phyloP scores from a whole-genome alignment of 2,329 filamentous ascomycete genomes.

The Exophiala calicioides region DNA sequence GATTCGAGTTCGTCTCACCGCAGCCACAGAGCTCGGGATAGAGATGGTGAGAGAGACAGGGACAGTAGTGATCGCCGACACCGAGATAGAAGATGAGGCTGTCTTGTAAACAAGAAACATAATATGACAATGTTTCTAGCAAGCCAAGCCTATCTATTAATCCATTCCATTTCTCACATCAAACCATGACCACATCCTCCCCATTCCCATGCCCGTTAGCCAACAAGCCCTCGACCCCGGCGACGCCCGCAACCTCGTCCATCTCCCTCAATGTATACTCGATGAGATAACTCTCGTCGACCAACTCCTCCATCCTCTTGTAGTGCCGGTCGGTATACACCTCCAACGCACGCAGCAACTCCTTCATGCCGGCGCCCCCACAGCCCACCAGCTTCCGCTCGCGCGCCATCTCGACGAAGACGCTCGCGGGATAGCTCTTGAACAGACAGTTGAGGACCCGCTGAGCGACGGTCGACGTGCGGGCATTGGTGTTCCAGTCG shows the following conservation, averaged over 20 bases:
- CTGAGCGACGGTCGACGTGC: slow-evolving; percentile 82
- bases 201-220: slow-evolving; percentile 11
- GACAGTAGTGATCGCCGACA: slow-evolving; percentile 24
- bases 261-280: slow-evolving; percentile 93
- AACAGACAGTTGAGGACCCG: slow-evolving; percentile 78
- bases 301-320: slow-evolving; percentile 80
- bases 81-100: slow-evolving; percentile 31
- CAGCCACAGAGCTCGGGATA: slow-evolving; percentile 31
- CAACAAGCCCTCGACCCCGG: slow-evolving; percentile 20
- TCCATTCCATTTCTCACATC: slow-evolving; percentile 13
- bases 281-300: slow-evolving; percentile 91
- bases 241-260: slow-evolving; percentile 64
- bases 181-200: slow-evolving; percentile 22
- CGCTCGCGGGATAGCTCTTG: slow-evolving; percentile 74
- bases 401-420: slow-evolving; percentile 68
- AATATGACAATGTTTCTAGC: too few relatives aligned
- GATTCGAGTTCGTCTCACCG: slow-evolving; percentile 29
- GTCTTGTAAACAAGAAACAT: not conserved
- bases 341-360: slow-evolving; percentile 81
- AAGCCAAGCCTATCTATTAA: too few relatives aligned
- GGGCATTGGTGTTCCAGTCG: slow-evolving; percentile 97
- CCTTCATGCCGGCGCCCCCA: slow-evolving; percentile 60
- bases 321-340: slow-evolving; percentile 95
- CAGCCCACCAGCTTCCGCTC: slow-evolving; percentile 17
- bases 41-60: slow-evolving; percentile 25